These are phyloP conservation scores for Fusarium musae DNA, from an alignment of 2,329 filamentous ascomycete genomes.

Conservation along the genomic window DNA sequence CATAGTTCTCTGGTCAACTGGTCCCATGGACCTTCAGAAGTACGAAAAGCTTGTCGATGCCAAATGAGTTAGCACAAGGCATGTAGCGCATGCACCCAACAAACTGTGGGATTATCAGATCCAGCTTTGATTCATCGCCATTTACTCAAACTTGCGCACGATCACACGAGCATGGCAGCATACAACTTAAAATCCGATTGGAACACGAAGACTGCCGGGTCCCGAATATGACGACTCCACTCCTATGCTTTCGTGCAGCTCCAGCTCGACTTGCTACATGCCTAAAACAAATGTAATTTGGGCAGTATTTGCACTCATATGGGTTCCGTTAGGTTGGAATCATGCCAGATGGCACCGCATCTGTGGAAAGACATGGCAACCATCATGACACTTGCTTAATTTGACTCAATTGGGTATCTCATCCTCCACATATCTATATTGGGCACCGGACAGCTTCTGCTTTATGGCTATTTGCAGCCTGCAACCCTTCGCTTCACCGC, in stretches of 20 bases:
- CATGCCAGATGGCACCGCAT: slow-evolving; percentile 60
- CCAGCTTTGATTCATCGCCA: background rate
- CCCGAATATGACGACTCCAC: slow-evolving; percentile 40
- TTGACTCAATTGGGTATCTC: slow-evolving; percentile 44
- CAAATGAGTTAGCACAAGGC: background rate
- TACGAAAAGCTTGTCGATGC: slow-evolving; percentile 71
- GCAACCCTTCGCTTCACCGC: slow-evolving; percentile 37
- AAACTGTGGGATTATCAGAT: slow-evolving; percentile 6
- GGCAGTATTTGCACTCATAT: slow-evolving; percentile 38
- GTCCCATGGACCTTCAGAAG: slow-evolving; percentile 73
- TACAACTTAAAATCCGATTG: slow-evolving; percentile 40
- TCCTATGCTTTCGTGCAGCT: slow-evolving; percentile 34
- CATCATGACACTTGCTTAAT: slow-evolving; percentile 34
- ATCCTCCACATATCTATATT: slow-evolving; percentile 38
- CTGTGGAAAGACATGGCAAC: slow-evolving; percentile 53
- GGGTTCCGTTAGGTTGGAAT: slow-evolving; percentile 41
- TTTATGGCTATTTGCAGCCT: slow-evolving; percentile 29
- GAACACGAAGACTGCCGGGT: slow-evolving; percentile 37
- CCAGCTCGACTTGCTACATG: slow-evolving; percentile 35
- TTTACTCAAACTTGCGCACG: slow-evolving; percentile 1
- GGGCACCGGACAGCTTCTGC: slow-evolving; percentile 31
- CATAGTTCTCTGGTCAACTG: slow-evolving; percentile 80
- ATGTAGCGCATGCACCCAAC: background rate
- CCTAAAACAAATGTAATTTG: slow-evolving; percentile 33
- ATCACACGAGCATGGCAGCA: slow-evolving; percentile 29